These are phyloP conservation scores for Lasiodiplodia theobromae DNA, from an alignment of 2,329 filamentous ascomycete genomes.

Conservation along the genomic window DNA sequence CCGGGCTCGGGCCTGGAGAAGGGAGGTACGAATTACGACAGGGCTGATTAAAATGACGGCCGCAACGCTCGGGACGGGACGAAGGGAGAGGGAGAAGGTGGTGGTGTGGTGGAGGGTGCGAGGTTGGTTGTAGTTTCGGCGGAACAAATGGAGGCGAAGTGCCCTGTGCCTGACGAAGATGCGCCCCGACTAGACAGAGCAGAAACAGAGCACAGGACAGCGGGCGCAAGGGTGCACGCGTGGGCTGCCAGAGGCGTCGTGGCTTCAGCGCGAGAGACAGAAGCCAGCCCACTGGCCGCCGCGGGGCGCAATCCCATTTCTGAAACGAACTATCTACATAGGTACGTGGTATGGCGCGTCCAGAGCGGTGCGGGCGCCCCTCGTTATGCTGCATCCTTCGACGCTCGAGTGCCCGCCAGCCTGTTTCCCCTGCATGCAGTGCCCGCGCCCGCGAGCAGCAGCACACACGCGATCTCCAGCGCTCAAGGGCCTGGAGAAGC, in stretches of 20 bases:
- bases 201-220: conserved; percentile 23
- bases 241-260: conserved; percentile 20
- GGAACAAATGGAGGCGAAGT: conserved; percentile 2
- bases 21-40: conserved; percentile 29
- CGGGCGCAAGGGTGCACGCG: conserved; percentile 16
- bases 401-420: background rate
- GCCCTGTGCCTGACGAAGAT: conserved; percentile 25
- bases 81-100: conserved; percentile 4
- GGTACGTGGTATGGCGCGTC: conserved; percentile 14
- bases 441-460: conserved; percentile 3
- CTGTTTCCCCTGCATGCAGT: conserved; percentile 5
- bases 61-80: conserved; percentile 24
- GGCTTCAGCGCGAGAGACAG: conserved; percentile 24
- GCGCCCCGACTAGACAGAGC: conserved; percentile 13
- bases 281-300: conserved; percentile 24
- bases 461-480: background rate
- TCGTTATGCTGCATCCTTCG: conserved; percentile 1
- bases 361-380: conserved; percentile 5
- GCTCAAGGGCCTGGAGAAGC: background rate
- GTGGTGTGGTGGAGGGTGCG: conserved; percentile 5
- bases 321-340: conserved; percentile 3
- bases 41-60: conserved; percentile 28
- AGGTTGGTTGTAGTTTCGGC: conserved; percentile 9
- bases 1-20: conserved; percentile 24
- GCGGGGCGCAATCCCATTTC: conserved; percentile 16